Conservation (phyloP, 2,329 filamentous ascomycete genomes). For the Aurifilum marmelostoma region DNA sequence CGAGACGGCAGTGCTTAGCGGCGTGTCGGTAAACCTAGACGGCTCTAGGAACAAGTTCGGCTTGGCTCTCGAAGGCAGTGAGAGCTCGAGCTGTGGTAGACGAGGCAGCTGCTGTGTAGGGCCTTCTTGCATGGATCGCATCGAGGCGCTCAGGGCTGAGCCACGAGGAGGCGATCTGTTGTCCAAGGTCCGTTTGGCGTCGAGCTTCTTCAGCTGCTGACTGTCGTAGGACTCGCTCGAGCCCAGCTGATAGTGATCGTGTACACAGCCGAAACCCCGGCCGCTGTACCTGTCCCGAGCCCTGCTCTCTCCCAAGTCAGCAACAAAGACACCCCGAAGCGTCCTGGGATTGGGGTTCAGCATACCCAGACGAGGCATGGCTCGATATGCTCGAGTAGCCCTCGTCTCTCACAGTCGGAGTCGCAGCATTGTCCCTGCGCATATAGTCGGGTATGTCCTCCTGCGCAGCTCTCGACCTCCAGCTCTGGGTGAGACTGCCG, state of each 20-base stretch:
- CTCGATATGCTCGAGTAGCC: constrained; percentile 40
- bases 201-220: constrained; percentile 59
- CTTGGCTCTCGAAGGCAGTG: constrained; percentile 50
- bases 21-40: constrained; percentile 50
- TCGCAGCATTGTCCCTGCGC: constrained; percentile 37
- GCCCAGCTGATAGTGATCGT: constrained; percentile 52
- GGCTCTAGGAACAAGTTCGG: constrained; percentile 48
- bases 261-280: constrained; percentile 49
- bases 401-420: constrained; percentile 42
- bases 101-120: constrained; percentile 43
- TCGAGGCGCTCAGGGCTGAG: constrained; percentile 46
- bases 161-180: constrained; percentile 48
- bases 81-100: constrained; percentile 49
- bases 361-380: constrained; percentile 27
- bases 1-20: constrained; percentile 52
- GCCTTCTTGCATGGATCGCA: constrained; percentile 26
- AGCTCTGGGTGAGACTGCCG: constrained; percentile 21
- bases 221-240: constrained; percentile 51
- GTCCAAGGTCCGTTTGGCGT: constrained; percentile 50
- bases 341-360: not conserved
- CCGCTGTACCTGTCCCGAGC: constrained; percentile 46
- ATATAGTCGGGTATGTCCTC: constrained; percentile 42
- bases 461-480: constrained; percentile 32
- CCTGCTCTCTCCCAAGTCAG: constrained; percentile 33
- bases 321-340: no score